Evolutionary conservation across 140 eudicot genomes (phyloP).

Genomic region (Stevia rebaudiana): DNA sequence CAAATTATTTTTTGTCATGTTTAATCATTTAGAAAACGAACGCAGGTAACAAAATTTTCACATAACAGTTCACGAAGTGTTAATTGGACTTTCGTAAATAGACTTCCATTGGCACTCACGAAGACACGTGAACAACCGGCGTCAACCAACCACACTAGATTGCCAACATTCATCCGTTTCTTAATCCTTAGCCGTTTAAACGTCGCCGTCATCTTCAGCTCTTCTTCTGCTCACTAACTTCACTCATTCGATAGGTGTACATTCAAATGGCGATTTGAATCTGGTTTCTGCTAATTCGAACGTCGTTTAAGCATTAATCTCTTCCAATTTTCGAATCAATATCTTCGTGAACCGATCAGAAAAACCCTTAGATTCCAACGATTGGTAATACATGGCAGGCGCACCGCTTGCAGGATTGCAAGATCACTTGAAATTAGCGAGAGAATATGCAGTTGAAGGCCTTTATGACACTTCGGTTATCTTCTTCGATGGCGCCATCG

Average conservation of each 20-base stretch:
- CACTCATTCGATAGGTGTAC: neutral
- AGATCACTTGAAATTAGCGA: conserved; percentile 88
- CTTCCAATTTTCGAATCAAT: neutral
- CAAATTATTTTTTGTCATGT: too few species aligned
- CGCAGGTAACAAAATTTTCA: too few species aligned
- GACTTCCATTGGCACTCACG: too few species aligned
- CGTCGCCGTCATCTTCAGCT: conserved; percentile 18
- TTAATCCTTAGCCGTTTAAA: neutral
- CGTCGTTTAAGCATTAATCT: neutral
- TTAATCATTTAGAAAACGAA: too few species aligned
- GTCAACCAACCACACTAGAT: too few species aligned
- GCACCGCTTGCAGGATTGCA: conserved; percentile 71
- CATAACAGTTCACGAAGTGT: too few species aligned
- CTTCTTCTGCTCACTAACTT: conserved; percentile 15
- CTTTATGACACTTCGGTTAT: conserved; percentile 85
- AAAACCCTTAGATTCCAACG: conserved; percentile 24
- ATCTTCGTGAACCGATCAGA: neutral
- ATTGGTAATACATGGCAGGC: conserved; percentile 47
- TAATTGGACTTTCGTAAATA: too few species aligned
- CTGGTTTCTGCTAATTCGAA: conserved; percentile 3
- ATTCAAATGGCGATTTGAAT: conserved; percentile 12
- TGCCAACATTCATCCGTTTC: too few species aligned
- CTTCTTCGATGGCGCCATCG: conserved; percentile 97
- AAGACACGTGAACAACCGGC: too few species aligned
- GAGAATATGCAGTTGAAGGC: conserved; percentile 95